Percentiles rank a stretch among this genome's conserved stretches.
Evolutionary conservation across 352 stramenopile species (phyloP).

Genomic region (Phytophthora fragariae): DNA sequence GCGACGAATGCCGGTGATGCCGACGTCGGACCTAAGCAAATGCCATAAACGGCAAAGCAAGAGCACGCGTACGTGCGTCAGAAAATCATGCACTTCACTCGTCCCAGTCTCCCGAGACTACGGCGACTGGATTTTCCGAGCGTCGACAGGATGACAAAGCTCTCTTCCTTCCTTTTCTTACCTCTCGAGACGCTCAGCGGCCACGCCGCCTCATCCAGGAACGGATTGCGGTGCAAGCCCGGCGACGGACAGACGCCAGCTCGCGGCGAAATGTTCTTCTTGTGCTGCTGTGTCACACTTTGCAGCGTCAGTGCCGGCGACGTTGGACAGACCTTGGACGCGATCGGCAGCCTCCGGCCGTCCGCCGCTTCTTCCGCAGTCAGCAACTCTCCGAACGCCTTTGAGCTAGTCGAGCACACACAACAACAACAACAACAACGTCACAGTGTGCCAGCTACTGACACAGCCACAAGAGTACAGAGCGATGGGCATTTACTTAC

Average conservation of each 20-base stretch:
- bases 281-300: slow-evolving; percentile 21
- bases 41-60: slow-evolving; percentile 28
- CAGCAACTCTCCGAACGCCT: slow-evolving; percentile 45
- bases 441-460: no score
- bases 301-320: slow-evolving; percentile 34
- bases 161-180: slow-evolving; percentile 15
- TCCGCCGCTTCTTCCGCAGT: slow-evolving; percentile 37
- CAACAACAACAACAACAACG: slow-evolving; percentile 20
- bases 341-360: slow-evolving; percentile 6
- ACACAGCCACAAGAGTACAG: no score
- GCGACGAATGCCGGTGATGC: slow-evolving; percentile 29
- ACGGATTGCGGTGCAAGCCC: slow-evolving; percentile 35
- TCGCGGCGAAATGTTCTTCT: slow-evolving; percentile 49
- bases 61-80: slow-evolving; percentile 31
- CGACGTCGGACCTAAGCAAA: slow-evolving; percentile 36
- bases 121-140: slow-evolving; percentile 33
- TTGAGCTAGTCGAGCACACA: slow-evolving; percentile 29
- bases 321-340: slow-evolving; percentile 35
- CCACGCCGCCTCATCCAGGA: slow-evolving; percentile 33
- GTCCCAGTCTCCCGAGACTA: slow-evolving; percentile 17
- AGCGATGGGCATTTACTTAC: slow-evolving; percentile 43
- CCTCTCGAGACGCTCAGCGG: slow-evolving; percentile 32
- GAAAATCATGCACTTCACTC: slow-evolving; percentile 7
- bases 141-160: slow-evolving; percentile 11
- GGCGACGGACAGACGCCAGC: slow-evolving; percentile 28